Evolutionary conservation across 306 rosid genomes (phyloP), one percentile per base, ranked within the genome.

Genomic region (Inga leiocalycina): DNA sequence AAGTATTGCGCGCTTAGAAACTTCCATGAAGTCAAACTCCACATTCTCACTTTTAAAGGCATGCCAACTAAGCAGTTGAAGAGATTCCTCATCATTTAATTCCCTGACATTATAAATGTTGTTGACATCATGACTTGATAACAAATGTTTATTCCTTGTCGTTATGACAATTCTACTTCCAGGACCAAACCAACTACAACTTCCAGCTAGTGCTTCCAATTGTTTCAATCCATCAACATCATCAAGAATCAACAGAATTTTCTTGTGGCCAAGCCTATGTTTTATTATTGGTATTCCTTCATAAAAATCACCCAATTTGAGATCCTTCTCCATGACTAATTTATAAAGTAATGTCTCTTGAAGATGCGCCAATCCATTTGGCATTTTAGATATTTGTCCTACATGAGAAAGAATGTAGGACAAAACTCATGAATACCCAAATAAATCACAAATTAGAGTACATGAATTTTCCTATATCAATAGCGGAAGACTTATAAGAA

Each of bases 21-120:
- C 61, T 0, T 43, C 45, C 9, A 16, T 12, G 46, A 7, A 62
- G 46, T 51, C 14, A 2, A 0, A n/a, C 27, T 61, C 27, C 20
- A 56, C 67, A 48, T 35, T 68, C 17, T 7, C 4, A 9, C 0
- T 37, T 49, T 41, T 79, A 52, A 79, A 69, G 11, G 83, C 77
- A 11, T 54, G 12, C 83, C 83, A 51, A 71, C 57, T 14, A 39
- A 80, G 19, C 20, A 80, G 44, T 22, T 80, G 32, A 51, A 80
- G 77, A 48, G 83, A 67, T 13, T 52, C 44, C 2, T 39, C 3
- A 2, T 32, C 3, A 79, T 20, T 30, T 8, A 79, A 17, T 67
- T 32, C 75, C 49, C 4, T 4, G 2, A 67, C 75, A 39, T 79
- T 19, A 35, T 65, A 48, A 5, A 17, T n/a, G n/a, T n/a, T 67